These are phyloP conservation scores for Fusarium subtropicale DNA, from an alignment of 2,329 filamentous ascomycete genomes.

Conservation along the genomic window DNA sequence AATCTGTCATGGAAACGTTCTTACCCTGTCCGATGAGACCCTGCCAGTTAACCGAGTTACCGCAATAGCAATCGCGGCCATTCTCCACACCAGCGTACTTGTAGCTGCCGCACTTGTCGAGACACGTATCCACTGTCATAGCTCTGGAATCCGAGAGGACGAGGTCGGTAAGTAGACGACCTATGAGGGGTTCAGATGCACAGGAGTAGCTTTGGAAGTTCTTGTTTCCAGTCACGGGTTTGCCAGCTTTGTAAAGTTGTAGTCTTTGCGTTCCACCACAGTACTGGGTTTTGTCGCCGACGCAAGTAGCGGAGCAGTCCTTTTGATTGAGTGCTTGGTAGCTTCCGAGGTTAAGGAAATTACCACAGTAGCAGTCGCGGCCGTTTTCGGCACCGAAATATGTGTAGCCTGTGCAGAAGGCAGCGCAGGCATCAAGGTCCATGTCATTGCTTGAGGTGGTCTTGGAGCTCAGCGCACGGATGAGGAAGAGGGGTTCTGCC, in stretches of 20 bases:
- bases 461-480: slow-evolving; percentile 49
- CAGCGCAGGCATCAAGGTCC: slow-evolving; percentile 52
- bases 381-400: slow-evolving; percentile 54
- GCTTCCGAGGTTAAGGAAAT: slow-evolving; percentile 47
- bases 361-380: slow-evolving; percentile 56
- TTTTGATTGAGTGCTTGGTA: slow-evolving; percentile 46
- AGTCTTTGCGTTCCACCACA: slow-evolving; percentile 53
- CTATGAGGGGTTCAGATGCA: slow-evolving; percentile 50
- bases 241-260: slow-evolving; percentile 49
- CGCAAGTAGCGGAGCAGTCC: slow-evolving; percentile 52
- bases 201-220: slow-evolving; percentile 56
- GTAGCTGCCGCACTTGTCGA: slow-evolving; percentile 51
- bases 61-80: slow-evolving; percentile 55
- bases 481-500: slow-evolving; percentile 49
- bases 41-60: slow-evolving; percentile 48
- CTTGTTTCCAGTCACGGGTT: slow-evolving; percentile 50
- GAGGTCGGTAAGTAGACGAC: slow-evolving; percentile 49
- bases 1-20: slow-evolving; percentile 49
- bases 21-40: slow-evolving; percentile 44
- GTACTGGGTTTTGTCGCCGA: slow-evolving; percentile 49
- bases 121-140: slow-evolving; percentile 52
- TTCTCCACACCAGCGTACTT: slow-evolving; percentile 55
- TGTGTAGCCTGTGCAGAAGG: slow-evolving; percentile 47
- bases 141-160: slow-evolving; percentile 47
- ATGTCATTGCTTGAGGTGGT: slow-evolving; percentile 50